Evolutionary conservation across 1,284 basidiomycete species (phyloP).

Genomic region (Melampsora americana): DNA sequence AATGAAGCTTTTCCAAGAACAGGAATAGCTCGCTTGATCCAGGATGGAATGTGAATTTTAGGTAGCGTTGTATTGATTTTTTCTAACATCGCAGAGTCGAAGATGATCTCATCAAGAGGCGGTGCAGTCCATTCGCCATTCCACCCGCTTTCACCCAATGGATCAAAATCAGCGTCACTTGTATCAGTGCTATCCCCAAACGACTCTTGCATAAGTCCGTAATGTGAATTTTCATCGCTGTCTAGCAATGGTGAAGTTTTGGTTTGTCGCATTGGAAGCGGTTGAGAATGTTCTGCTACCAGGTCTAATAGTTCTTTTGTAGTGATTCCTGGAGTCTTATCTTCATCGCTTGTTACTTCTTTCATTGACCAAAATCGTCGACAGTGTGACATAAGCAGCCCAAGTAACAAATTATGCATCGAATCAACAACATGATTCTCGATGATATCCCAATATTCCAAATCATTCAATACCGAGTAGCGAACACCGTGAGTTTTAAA

Average conservation of each 20-base stretch:
- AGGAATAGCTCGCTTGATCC: slow-evolving; percentile 28
- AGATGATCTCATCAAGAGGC: slow-evolving; percentile 4
- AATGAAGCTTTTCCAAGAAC: slow-evolving; percentile 32
- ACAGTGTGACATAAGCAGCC: slow-evolving; percentile 18
- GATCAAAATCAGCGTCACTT: slow-evolving; percentile 5
- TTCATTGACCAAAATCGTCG: slow-evolving; percentile 24
- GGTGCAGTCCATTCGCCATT: background rate
- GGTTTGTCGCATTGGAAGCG: background rate
- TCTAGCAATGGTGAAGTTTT: too few species aligned
- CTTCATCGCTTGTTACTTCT: slow-evolving; percentile 16
- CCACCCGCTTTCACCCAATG: background rate
- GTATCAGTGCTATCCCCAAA: background rate
- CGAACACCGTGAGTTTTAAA: slow-evolving; percentile 21
- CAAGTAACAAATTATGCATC: slow-evolving; percentile 34
- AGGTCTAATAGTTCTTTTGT: slow-evolving; percentile 7
- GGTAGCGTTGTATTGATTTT: background rate
- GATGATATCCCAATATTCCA: slow-evolving; percentile 35
- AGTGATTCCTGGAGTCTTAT: background rate
- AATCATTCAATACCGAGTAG: slow-evolving; percentile 37
- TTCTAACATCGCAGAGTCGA: background rate
- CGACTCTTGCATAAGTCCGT: too few species aligned
- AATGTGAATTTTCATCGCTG: too few species aligned
- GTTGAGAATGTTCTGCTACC: background rate
- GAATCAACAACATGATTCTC: slow-evolving; percentile 36
- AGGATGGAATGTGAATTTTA: slow-evolving; percentile 15